These are phyloP conservation scores for Datisca glomerata DNA, from an alignment of 306 rosid genomes.

Conservation along the genomic window DNA sequence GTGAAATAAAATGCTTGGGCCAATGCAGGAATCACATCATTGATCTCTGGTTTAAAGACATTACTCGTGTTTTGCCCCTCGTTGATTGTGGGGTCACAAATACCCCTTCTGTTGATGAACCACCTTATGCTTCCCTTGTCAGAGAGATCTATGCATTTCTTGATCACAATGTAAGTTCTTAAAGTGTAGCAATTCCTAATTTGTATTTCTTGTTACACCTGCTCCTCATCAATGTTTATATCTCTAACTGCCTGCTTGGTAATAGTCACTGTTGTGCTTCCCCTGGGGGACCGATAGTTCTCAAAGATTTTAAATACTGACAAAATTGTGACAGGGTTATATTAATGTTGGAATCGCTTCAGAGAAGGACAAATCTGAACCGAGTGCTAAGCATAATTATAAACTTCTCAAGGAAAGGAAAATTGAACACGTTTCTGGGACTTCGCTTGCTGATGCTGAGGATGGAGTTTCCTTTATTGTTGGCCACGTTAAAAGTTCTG, in stretches of 20 bases:
- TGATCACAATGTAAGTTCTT: constrained; percentile 73
- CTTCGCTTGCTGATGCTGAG: constrained; percentile 76
- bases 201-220: constrained; percentile 7
- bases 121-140: constrained; percentile 44
- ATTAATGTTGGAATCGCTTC: constrained; percentile 92
- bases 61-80: constrained; percentile 84
- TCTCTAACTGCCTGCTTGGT: not conserved
- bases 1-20: constrained; percentile 5
- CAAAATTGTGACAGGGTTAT: constrained; percentile 67
- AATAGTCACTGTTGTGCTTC: not conserved
- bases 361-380: constrained; percentile 54
- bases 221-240: constrained; percentile 5
- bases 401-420: constrained; percentile 52
- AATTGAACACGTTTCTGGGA: constrained; percentile 42
- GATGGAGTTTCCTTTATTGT: constrained; percentile 85
- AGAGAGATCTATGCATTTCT: constrained; percentile 91
- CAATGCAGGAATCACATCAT: constrained; percentile 79
- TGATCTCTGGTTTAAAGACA: constrained; percentile 82
- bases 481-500: constrained; percentile 52
- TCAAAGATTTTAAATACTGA: constrained; percentile 8
- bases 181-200: constrained; percentile 6
- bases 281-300: not conserved
- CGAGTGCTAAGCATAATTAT: constrained; percentile 37
- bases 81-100: constrained; percentile 76
- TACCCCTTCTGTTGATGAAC: constrained; percentile 35